Percentiles rank a stretch among this genome's conserved stretches.
phyloP scores from a whole-genome alignment of 2,329 filamentous ascomycete species.

The Fusarium austroafricanum region DNA sequence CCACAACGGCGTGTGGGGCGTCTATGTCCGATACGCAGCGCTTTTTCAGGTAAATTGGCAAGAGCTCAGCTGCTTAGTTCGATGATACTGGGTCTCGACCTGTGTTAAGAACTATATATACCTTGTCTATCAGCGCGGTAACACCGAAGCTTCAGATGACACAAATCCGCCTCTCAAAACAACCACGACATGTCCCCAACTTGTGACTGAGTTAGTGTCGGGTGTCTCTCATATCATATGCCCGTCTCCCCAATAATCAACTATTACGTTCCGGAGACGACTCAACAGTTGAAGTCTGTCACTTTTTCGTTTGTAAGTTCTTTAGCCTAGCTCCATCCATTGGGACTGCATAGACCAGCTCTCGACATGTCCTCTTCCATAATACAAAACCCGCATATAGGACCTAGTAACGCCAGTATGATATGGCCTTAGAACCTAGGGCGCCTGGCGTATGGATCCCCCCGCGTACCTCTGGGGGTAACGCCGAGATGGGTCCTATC shows the following conservation, averaged over 20 bases:
- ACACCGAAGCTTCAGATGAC: neutral
- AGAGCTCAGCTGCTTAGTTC: neutral
- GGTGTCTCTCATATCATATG: neutral
- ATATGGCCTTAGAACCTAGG: neutral
- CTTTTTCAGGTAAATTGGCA: neutral
- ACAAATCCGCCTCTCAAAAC: conserved; percentile 1
- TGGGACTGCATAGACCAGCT: neutral
- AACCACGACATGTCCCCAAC: neutral
- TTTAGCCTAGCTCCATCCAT: neutral
- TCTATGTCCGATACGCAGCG: conserved; percentile 11
- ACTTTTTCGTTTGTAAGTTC: neutral
- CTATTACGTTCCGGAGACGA: conserved; percentile 1
- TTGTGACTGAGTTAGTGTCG: neutral
- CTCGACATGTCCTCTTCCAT: neutral
- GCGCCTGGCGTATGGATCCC: neutral
- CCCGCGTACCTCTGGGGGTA: neutral
- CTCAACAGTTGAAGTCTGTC: neutral
- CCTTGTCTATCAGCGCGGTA: neutral
- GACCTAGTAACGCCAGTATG: neutral
- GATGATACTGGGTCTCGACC: conserved; percentile 1
- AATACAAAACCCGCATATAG: neutral
- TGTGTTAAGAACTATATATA: neutral
- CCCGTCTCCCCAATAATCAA: neutral
- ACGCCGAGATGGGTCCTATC: conserved; percentile 16
- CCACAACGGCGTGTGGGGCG: conserved; percentile 38